These are phyloP conservation scores for Penicillium brevicompactum DNA, from an alignment of 2,329 filamentous ascomycete genomes.

Conservation along the genomic window DNA sequence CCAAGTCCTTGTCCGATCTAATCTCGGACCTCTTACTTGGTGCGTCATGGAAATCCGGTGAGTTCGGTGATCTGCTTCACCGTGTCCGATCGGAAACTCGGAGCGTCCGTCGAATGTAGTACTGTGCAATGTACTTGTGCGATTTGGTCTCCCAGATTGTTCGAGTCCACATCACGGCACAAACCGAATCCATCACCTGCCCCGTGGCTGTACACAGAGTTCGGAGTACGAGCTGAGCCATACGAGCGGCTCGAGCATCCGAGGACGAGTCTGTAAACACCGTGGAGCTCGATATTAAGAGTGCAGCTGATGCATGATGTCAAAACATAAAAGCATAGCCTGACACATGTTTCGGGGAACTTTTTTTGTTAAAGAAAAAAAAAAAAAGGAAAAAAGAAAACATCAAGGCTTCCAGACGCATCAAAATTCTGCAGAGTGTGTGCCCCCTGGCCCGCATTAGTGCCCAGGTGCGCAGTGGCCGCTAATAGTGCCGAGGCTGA, in stretches of 20 bases:
- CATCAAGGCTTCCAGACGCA: background rate
- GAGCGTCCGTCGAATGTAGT: background rate
- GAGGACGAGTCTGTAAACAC: background rate
- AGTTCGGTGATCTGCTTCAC: background rate
- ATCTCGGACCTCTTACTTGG: conserved; percentile 5
- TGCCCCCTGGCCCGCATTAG: background rate
- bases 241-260: background rate
- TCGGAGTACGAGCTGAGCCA: background rate
- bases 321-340: no score
- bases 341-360: no score
- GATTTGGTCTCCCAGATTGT: background rate
- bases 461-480: background rate
- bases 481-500: conserved; percentile 2
- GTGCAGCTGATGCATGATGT: no score
- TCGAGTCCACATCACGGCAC: background rate
- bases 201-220: background rate
- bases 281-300: no score
- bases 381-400: no score
- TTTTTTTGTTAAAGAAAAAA: no score
- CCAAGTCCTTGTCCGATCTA: background rate
- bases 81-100: background rate
- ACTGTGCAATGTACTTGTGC: background rate
- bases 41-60: background rate
- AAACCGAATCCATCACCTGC: background rate
- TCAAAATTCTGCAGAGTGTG: background rate